Evolutionary conservation across 2,329 filamentous ascomycete genomes (phyloP).

Genomic region (Fusarium sambucinum): DNA sequence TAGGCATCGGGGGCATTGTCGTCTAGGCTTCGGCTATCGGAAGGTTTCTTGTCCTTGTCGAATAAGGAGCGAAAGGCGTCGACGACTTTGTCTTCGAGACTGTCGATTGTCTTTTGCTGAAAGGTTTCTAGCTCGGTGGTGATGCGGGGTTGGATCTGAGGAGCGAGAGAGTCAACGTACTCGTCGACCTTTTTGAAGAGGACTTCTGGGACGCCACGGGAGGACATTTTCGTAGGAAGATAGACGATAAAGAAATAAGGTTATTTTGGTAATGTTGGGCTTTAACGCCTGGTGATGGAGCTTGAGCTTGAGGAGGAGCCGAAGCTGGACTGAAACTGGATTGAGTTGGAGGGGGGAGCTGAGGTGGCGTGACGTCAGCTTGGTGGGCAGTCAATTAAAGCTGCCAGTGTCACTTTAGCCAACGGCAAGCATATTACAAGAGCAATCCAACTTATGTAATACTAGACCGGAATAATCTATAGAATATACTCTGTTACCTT

Average conservation of each 20-base stretch:
- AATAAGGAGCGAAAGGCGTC: slow-evolving; percentile 61
- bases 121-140: slow-evolving; percentile 58
- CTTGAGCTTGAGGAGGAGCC: slow-evolving; percentile 8
- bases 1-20: slow-evolving; percentile 56
- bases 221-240: slow-evolving; percentile 49
- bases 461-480: too few relatives aligned
- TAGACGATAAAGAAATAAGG: slow-evolving; percentile 6
- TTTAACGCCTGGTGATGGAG: slow-evolving; percentile 6
- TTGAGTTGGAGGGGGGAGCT: slow-evolving; percentile 12
- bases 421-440: neutral
- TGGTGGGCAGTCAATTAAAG: slow-evolving; percentile 1
- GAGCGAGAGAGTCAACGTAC: slow-evolving; percentile 61
- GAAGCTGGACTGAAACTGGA: slow-evolving; percentile 1
- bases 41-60: slow-evolving; percentile 49
- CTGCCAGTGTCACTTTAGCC: neutral
- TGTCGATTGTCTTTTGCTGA: slow-evolving; percentile 60
- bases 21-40: slow-evolving; percentile 47
- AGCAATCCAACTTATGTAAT: neutral
- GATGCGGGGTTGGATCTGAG: slow-evolving; percentile 62
- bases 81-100: slow-evolving; percentile 58
- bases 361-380: slow-evolving; percentile 34
- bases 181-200: slow-evolving; percentile 60
- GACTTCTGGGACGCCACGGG: slow-evolving; percentile 56
- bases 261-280: slow-evolving; percentile 18
- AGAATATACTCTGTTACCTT: too few relatives aligned